These are phyloP conservation scores for Candida golubevii DNA, from an alignment of 805 yeast genomes.

Conservation along the genomic window DNA sequence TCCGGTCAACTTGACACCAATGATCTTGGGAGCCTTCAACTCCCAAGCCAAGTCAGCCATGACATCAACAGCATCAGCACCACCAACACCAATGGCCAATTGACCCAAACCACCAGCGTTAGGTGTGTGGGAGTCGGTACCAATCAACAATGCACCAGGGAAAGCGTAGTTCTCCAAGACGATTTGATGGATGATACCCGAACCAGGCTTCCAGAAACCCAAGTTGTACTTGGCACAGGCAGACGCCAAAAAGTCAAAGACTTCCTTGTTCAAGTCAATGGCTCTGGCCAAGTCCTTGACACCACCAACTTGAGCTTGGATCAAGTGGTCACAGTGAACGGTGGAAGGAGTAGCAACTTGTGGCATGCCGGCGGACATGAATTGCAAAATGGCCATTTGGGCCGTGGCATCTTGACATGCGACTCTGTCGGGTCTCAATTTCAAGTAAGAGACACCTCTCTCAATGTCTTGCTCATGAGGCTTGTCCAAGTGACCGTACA, in stretches of 20 bases:
- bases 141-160: constrained; percentile 95
- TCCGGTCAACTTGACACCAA: constrained; percentile 95
- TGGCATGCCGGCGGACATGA: constrained; percentile 92
- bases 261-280: constrained; percentile 87
- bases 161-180: constrained; percentile 93
- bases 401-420: constrained; percentile 99
- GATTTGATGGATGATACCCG: constrained; percentile 97
- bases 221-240: constrained; percentile 94
- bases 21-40: constrained; percentile 91
- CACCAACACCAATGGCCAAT: constrained; percentile 98
- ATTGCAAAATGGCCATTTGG: constrained; percentile 95
- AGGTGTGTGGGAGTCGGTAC: constrained; percentile 97
- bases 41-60: constrained; percentile 96
- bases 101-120: constrained; percentile 98
- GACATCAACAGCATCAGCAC: constrained; percentile 98
- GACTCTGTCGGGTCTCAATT: constrained; percentile 94
- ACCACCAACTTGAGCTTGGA: constrained; percentile 94
- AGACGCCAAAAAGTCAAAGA: constrained; percentile 82
- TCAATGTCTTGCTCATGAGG: constrained; percentile 82
- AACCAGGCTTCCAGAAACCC: constrained; percentile 99
- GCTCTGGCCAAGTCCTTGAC: constrained; percentile 80
- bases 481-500: constrained; percentile 91
- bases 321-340: constrained; percentile 96
- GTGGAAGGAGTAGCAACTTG: constrained; percentile 92
- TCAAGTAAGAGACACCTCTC: constrained; percentile 88